Evolutionary conservation across 345 rosid genomes (phyloP).

Genomic region (Corymbia maculata): DNA sequence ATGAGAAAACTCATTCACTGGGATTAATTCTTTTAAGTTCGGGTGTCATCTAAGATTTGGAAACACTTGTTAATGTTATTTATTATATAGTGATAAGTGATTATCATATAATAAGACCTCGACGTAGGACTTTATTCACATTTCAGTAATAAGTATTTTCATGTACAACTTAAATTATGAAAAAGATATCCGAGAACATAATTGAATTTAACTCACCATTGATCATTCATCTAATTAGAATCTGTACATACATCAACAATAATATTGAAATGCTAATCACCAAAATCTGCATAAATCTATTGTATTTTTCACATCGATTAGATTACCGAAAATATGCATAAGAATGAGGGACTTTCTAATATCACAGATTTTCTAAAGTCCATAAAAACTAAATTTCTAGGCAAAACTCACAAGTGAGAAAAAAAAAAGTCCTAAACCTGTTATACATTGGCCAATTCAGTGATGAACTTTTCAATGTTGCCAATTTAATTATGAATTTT

Average conservation of each 20-base stretch:
- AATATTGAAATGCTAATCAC: not conserved
- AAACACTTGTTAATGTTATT: not conserved
- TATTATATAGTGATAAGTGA: not conserved
- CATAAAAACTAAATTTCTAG: not conserved
- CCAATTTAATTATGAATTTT: rapidly evolving
- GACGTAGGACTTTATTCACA: not conserved
- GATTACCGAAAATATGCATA: not conserved
- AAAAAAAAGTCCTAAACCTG: too few species aligned
- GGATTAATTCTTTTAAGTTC: not conserved
- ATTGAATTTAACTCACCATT: not conserved
- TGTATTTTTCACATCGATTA: not conserved
- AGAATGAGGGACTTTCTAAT: not conserved
- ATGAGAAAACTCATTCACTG: not conserved
- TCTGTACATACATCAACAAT: not conserved
- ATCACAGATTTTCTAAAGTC: not conserved
- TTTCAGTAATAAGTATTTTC: not conserved
- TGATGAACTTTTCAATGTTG: rapidly evolving
- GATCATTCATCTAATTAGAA: not conserved
- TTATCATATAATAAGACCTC: not conserved
- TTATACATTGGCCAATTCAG: rapidly evolving
- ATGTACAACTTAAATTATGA: not conserved
- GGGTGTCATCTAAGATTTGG: not conserved
- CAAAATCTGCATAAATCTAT: not conserved
- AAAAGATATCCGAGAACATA: not conserved
- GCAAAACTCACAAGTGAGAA: not conserved